phyloP scores from a whole-genome alignment of 257 asterid genomes.

The Solanum paucissectum region DNA sequence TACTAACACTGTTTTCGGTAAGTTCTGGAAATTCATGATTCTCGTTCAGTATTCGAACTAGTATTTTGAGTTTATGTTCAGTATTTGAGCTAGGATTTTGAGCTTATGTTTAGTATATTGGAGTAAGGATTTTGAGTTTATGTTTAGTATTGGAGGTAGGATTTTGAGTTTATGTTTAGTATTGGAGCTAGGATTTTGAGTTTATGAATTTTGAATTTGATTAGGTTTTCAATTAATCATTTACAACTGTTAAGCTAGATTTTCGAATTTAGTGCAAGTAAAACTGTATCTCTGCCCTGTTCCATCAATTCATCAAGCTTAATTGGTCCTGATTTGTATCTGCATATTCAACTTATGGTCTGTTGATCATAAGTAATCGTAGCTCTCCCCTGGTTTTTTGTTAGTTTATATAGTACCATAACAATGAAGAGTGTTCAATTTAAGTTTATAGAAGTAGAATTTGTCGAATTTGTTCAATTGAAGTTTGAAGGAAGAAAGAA shows the following conservation, averaged over 20 bases:
- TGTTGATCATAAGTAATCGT: neutral
- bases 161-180: neutral
- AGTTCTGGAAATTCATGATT: neutral
- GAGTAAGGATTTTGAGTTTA: neutral
- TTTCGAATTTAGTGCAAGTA: neutral
- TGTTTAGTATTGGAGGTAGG: neutral
- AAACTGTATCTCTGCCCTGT: neutral
- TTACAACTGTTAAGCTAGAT: neutral
- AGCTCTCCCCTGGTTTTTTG: neutral
- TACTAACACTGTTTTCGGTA: conserved; percentile 31
- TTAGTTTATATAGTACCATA: neutral
- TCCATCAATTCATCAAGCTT: neutral
- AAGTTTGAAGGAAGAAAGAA: neutral
- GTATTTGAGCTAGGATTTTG: neutral
- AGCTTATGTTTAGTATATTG: neutral
- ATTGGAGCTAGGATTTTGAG: no score
- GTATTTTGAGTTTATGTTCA: neutral
- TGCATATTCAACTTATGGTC: neutral
- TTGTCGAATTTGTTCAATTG: neutral
- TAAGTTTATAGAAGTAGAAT: neutral
- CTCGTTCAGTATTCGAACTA: neutral
- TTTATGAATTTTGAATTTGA: neutral
- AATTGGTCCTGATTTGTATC: neutral
- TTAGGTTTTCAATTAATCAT: neutral
- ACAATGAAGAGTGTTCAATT: neutral